Conservation (phyloP, 164 flowering plant species). For the Vitis amurensis region DNA sequence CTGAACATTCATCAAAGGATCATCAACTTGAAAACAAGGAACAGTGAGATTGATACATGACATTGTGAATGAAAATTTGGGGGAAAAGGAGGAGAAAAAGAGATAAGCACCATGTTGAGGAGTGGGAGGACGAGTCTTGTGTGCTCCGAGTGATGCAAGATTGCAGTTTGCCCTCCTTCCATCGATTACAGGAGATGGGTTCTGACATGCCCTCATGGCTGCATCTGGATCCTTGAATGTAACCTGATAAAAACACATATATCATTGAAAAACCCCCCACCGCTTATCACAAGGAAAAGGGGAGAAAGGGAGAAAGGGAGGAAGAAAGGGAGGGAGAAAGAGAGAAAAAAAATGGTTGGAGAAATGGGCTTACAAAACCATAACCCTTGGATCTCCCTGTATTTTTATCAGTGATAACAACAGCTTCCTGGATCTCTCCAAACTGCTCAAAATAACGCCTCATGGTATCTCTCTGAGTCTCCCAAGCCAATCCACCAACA, state of each 20-base stretch:
- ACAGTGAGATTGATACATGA: neutral
- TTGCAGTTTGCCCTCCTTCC: constrained; percentile 74
- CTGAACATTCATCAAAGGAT: no score
- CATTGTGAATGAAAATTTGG: neutral
- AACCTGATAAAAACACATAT: constrained; percentile 28
- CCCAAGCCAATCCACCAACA: constrained; percentile 80
- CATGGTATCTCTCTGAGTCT: constrained; percentile 68
- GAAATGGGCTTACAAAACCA: constrained; percentile 55
- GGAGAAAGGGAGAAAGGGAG: neutral
- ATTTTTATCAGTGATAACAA: constrained; percentile 61
- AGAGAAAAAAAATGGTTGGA: no score
- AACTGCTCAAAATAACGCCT: constrained; percentile 67
- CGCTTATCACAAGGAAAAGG: neutral
- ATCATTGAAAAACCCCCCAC: neutral
- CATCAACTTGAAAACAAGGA: neutral
- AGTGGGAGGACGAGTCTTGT: constrained; percentile 43
- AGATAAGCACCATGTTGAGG: constrained; percentile 40
- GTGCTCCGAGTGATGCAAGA: constrained; percentile 66
- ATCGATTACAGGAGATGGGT: constrained; percentile 68
- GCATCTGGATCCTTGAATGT: constrained; percentile 66
- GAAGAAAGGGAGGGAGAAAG: neutral
- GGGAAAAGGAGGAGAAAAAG: neutral
- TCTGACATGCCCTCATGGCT: constrained; percentile 65
- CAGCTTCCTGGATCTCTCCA: constrained; percentile 71
- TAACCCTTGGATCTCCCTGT: constrained; percentile 74